These are phyloP conservation scores for Fusarium duplospermum DNA, from an alignment of 2,329 filamentous ascomycete genomes.

Conservation along the genomic window DNA sequence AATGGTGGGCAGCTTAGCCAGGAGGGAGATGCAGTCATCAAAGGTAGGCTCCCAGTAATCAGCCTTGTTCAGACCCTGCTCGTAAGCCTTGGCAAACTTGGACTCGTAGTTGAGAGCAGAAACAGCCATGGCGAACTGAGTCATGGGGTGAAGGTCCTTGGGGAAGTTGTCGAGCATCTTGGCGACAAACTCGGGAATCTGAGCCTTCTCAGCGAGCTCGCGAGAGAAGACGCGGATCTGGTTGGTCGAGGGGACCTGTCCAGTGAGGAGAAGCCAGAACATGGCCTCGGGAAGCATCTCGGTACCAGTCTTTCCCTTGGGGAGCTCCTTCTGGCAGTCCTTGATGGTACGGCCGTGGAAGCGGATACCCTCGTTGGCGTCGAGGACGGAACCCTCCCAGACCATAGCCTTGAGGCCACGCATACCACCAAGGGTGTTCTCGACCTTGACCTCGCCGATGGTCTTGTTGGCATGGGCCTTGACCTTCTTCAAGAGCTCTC, in stretches of 20 bases:
- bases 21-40: conserved; percentile 91
- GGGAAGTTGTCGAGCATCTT: conserved; percentile 93
- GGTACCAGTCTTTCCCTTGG: conserved; percentile 90
- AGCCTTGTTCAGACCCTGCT: conserved; percentile 89
- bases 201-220: conserved; percentile 87
- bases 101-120: conserved; percentile 96
- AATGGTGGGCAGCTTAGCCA: conserved; percentile 96
- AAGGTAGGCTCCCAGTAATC: conserved; percentile 99
- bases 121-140: conserved; percentile 94
- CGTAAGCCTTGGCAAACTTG: conserved; percentile 93
- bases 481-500: conserved; percentile 92
- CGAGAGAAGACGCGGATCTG: conserved; percentile 87
- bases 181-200: conserved; percentile 84
- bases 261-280: conserved; percentile 98
- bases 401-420: conserved; percentile 97
- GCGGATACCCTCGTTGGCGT: conserved; percentile 95
- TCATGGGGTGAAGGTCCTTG: conserved; percentile 95
- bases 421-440: conserved; percentile 96
- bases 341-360: conserved; percentile 99
- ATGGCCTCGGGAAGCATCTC: conserved; percentile 99
- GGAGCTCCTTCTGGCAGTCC: conserved; percentile 93
- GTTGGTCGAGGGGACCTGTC: conserved; percentile 83
- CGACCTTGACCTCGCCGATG: conserved; percentile 92
- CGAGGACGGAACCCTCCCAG: conserved; percentile 97
- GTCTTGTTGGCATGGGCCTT: conserved; percentile 86